phyloP scores from a whole-genome alignment of 768 basidiomycete genomes.

The Amylocystis lapponica region DNA sequence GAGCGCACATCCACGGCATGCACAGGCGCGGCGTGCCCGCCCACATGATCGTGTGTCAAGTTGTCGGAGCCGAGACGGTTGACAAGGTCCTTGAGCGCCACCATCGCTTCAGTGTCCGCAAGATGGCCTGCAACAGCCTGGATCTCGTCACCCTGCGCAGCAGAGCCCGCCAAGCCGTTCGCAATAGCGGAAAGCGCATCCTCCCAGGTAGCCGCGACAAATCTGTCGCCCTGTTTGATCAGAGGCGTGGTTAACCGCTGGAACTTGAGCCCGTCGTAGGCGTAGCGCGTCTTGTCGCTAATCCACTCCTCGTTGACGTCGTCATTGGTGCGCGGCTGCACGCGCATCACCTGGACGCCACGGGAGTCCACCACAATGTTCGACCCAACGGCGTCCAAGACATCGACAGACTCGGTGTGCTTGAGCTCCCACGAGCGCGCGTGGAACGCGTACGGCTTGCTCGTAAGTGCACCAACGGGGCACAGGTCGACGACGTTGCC shows the following conservation, averaged over 20 bases:
- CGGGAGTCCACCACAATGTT: constrained; percentile 96
- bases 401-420: constrained; percentile 94
- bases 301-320: constrained; percentile 99
- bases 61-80: constrained; percentile 96
- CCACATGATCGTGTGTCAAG: constrained; percentile 68
- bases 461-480: constrained; percentile 96
- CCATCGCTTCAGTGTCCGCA: constrained; percentile 91
- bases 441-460: constrained; percentile 97
- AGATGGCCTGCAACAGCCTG: constrained; percentile 91
- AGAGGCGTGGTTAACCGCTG: constrained; percentile 93
- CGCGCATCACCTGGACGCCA: constrained; percentile 93
- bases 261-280: constrained; percentile 92
- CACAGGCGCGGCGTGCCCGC: constrained; percentile 62
- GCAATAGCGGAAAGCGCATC: constrained; percentile 75
- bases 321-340: constrained; percentile 95
- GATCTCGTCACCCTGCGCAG: constrained; percentile 88
- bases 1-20: constrained; percentile 88
- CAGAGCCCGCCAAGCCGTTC: constrained; percentile 71
- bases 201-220: constrained; percentile 88
- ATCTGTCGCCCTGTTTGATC: constrained; percentile 87
- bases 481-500: constrained; percentile 97
- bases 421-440: constrained; percentile 98
- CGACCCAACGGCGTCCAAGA: constrained; percentile 90
- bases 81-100: constrained; percentile 88
- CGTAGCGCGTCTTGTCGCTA: constrained; percentile 96